A percentile compares a stretch with the other conserved stretches of the same genome.
Evolutionary conservation across 2,329 filamentous ascomycete species (phyloP).

Genomic region (Endothia cerciana): DNA sequence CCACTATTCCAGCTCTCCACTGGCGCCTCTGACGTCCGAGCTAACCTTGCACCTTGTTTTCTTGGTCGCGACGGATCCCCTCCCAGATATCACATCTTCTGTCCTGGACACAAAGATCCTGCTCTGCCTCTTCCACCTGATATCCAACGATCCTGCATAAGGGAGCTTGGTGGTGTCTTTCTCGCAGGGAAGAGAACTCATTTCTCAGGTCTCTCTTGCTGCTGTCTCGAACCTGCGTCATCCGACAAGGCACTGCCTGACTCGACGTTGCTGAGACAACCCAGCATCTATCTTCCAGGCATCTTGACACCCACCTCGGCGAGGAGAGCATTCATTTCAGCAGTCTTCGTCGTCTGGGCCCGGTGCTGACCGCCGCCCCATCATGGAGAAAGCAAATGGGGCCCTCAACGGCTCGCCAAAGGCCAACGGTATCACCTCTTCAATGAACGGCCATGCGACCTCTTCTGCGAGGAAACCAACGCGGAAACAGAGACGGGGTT

Average conservation of each 20-base stretch:
- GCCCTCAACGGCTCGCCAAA: slow-evolving; percentile 39
- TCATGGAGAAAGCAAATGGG: slow-evolving; percentile 48
- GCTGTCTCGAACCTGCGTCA: background rate
- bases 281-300: background rate
- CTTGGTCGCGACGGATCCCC: slow-evolving; percentile 5
- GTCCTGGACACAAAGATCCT: background rate
- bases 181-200: background rate
- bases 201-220: background rate
- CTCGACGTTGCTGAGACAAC: slow-evolving; percentile 2
- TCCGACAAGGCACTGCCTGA: background rate
- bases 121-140: background rate
- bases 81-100: background rate
- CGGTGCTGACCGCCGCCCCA: slow-evolving; percentile 29
- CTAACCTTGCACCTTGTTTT: slow-evolving; percentile 26
- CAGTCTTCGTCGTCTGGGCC: slow-evolving; percentile 19
- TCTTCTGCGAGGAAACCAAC: slow-evolving; percentile 38
- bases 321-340: background rate
- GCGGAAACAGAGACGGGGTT: slow-evolving; percentile 34
- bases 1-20: slow-evolving; percentile 14
- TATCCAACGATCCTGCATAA: background rate
- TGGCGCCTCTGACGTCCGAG: slow-evolving; percentile 28
- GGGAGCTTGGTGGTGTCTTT: background rate
- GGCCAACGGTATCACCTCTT: slow-evolving; percentile 35
- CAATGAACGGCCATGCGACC: slow-evolving; percentile 44
- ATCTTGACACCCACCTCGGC: background rate